Evolutionary conservation across 2,329 filamentous ascomycete species (phyloP).

Genomic region (Cladorrhinum sp.): DNA sequence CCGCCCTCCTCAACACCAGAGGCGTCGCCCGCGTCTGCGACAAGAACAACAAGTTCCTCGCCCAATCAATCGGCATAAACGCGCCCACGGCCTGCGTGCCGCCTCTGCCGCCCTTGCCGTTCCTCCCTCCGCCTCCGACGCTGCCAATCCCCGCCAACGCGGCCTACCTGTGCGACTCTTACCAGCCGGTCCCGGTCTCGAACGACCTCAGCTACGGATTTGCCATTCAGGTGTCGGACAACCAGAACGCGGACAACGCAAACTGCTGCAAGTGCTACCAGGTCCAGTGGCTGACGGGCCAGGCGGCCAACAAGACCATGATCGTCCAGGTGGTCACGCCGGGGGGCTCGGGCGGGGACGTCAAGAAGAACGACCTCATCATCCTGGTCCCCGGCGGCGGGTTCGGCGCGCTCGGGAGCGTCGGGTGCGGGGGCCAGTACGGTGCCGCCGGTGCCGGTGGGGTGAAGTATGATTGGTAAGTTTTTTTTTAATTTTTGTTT

Average conservation of each 20-base stretch:
- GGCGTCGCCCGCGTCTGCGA: conserved; percentile 28
- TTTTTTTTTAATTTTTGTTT: background rate
- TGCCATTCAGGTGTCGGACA: conserved; percentile 23
- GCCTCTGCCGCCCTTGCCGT: too few relatives aligned
- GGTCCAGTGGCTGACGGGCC: conserved; percentile 23
- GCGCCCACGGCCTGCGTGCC: conserved; percentile 16
- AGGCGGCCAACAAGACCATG: conserved; percentile 25
- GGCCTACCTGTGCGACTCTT: conserved; percentile 23
- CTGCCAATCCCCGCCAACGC: conserved; percentile 6
- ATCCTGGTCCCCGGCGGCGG: conserved; percentile 24
- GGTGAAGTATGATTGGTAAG: conserved; percentile 18
- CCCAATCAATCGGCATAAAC: conserved; percentile 20
- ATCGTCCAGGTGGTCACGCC: conserved; percentile 23
- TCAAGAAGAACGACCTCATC: conserved; percentile 22
- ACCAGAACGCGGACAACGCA: conserved; percentile 19
- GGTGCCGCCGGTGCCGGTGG: too few relatives aligned
- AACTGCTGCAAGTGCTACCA: conserved; percentile 29
- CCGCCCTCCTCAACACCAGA: conserved; percentile 13
- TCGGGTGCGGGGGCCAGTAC: conserved; percentile 23
- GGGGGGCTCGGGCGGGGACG: conserved; percentile 17
- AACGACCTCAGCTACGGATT: conserved; percentile 27
- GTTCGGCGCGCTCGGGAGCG: conserved; percentile 13
- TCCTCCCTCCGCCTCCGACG: background rate
- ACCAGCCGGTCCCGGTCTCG: conserved; percentile 23
- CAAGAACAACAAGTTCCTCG: conserved; percentile 29